Evolutionary conservation across 2,329 filamentous ascomycete species (phyloP), one percentile per base, ranked within the genome.

Genomic region (Epichloe sp.): DNA sequence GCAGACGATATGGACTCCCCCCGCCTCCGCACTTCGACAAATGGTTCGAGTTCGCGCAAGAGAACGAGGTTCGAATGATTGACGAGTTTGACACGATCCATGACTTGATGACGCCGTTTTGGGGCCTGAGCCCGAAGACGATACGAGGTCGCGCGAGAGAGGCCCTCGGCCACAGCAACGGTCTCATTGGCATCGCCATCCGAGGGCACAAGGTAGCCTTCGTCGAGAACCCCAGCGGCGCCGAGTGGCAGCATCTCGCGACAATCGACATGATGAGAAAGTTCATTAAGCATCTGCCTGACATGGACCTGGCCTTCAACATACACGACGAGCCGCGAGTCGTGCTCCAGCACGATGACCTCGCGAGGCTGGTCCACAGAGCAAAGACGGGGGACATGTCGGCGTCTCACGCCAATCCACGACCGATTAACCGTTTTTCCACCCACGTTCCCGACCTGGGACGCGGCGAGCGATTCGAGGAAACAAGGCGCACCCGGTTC

Each of bases 291-390:
- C 83, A 85, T 63, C 73, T 98, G 49, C 93, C 93, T 0, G 88
- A 95, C 64, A 95, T 98, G 90, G 91, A 98, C 64, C 71, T 98
- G 44, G 88, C 85, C 5, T 97, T 98, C 73, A 98, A 98, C 67
- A 78, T 88, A 44, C 89, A 96, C 65, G 93, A 98, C 62, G 93
- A 98, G 68, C 88, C 91, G 14, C 80, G 93, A 38, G 88, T 98
- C 1, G 77, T 95, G 2, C 77, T 97, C 4, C 86, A 88, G 2
- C 79, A 88, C 59, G 88, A 94, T 53, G 87, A 95, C 63, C 75
- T 97, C 50, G 71, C 77, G 5, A 76, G 84, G 23, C 73, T 96
- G 58, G 78, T 97, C 4, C 66, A 71, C 17, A 77, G 72, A 52
- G 90, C 86, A 5, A 80, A 78, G 59, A 72, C 80, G 19, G 71